A percentile compares a stretch with the other conserved stretches of the same genome.
Evolutionary conservation across 2,329 filamentous ascomycete genomes (phyloP).

Genomic region (Epichloe sibirici): DNA sequence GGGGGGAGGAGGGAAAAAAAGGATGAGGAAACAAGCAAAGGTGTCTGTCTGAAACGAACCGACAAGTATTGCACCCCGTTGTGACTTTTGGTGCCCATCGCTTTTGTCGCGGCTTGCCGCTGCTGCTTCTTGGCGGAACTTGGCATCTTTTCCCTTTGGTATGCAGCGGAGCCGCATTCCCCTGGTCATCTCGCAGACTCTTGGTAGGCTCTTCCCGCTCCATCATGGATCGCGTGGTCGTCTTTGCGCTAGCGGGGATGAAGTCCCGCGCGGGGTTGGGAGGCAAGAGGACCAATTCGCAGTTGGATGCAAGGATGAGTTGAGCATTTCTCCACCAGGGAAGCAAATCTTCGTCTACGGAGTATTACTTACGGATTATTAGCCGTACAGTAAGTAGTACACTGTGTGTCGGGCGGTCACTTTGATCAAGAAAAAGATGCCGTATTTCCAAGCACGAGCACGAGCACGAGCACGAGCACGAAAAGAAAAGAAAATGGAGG

Average conservation of each 20-base stretch:
- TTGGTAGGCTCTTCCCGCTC: not conserved
- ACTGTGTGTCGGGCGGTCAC: not conserved
- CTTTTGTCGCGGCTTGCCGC: constrained; percentile 1
- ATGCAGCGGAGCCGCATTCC: not conserved
- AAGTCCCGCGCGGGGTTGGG: not conserved
- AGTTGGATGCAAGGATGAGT: not conserved
- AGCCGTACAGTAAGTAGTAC: not conserved
- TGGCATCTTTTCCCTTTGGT: not conserved
- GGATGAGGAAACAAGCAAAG: not conserved
- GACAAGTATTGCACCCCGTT: constrained; percentile 6
- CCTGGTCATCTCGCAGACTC: not conserved
- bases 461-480: too few species aligned
- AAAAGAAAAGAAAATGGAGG: too few species aligned
- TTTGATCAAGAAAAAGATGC: too few species aligned
- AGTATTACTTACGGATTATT: not conserved
- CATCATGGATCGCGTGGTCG: not conserved
- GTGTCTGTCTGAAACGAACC: constrained; percentile 1
- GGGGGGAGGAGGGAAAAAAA: too few species aligned
- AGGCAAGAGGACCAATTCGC: not conserved
- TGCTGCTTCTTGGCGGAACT: not conserved
- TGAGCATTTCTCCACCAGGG: not conserved
- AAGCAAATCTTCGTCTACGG: not conserved
- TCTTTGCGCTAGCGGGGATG: not conserved
- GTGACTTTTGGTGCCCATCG: constrained; percentile 4
- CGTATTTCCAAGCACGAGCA: too few species aligned